Evolutionary conservation across 306 rosid genomes (phyloP).

Genomic region (Leucaena leucocephala): DNA sequence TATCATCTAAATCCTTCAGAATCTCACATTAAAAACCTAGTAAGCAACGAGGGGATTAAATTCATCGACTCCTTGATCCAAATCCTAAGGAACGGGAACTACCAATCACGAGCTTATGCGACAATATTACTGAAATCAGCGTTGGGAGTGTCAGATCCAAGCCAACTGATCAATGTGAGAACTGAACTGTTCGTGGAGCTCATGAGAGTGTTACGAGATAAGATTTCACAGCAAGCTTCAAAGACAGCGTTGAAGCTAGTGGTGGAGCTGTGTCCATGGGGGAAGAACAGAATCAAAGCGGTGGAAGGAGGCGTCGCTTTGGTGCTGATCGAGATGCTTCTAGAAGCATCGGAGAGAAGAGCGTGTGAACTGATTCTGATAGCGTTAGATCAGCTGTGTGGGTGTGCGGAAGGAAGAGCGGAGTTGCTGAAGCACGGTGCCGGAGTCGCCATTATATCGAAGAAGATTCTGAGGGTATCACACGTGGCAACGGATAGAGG

Average conservation of each 20-base stretch:
- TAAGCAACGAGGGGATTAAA: slow-evolving; percentile 39
- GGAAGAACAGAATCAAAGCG: slow-evolving; percentile 82
- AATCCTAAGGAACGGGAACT: slow-evolving; percentile 48
- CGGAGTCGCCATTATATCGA: slow-evolving; percentile 72
- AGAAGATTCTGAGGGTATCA: slow-evolving; percentile 80
- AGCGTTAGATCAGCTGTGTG: slow-evolving; percentile 68
- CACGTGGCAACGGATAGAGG: slow-evolving; percentile 66
- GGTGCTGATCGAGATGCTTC: slow-evolving; percentile 59
- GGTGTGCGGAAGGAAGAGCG: slow-evolving; percentile 82
- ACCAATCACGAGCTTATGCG: slow-evolving; percentile 65
- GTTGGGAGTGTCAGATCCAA: slow-evolving; percentile 59
- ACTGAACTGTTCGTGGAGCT: slow-evolving; percentile 42
- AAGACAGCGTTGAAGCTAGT: slow-evolving; percentile 73
- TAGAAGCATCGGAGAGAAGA: slow-evolving; percentile 45
- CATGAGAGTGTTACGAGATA: slow-evolving; percentile 45
- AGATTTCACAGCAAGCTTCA: slow-evolving; percentile 60
- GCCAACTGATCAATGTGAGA: slow-evolving; percentile 45
- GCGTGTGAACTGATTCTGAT: slow-evolving; percentile 55
- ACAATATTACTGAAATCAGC: slow-evolving; percentile 56
- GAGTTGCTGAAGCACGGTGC: slow-evolving; percentile 67
- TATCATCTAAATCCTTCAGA: slow-evolving; percentile 54
- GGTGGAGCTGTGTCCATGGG: slow-evolving; percentile 75
- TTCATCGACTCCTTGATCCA: slow-evolving; percentile 55
- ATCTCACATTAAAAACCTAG: slow-evolving; percentile 39
- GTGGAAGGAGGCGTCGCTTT: slow-evolving; percentile 58